Conservation (phyloP, 2,329 filamentous ascomycete species). For the Ascochyta clinopodiicola region DNA sequence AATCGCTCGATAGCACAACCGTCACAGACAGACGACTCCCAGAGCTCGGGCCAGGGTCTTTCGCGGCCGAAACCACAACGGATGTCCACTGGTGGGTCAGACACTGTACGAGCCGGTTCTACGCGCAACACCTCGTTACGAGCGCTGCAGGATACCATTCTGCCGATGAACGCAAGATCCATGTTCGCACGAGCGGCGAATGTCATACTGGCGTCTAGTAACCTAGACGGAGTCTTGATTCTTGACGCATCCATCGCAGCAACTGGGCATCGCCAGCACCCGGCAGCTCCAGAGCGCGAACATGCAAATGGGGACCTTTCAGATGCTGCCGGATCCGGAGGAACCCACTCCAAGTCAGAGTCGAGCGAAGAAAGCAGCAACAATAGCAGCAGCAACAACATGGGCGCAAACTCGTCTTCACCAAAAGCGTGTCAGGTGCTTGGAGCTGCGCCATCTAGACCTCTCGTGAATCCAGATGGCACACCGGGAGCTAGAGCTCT, state of each 20-base stretch:
- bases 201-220: conserved; percentile 41
- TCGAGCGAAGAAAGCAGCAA: conserved; percentile 28
- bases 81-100: conserved; percentile 1
- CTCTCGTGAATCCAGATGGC: neutral
- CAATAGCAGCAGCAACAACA: conserved; percentile 2
- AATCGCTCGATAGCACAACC: neutral
- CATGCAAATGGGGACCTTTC: neutral
- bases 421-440: conserved; percentile 35
- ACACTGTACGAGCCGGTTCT: conserved; percentile 10
- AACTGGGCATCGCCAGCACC: conserved; percentile 20
- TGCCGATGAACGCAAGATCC: conserved; percentile 35
- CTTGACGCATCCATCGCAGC: conserved; percentile 43
- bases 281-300: conserved; percentile 11
- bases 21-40: conserved; percentile 5
- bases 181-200: conserved; percentile 46
- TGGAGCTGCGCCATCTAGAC: conserved; percentile 24
- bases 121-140: conserved; percentile 23
- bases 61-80: neutral
- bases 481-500: conserved; percentile 13
- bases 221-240: conserved; percentile 44
- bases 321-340: conserved; percentile 15
- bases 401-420: neutral
- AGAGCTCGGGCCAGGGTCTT: neutral
- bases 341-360: conserved; percentile 17
- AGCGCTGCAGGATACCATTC: conserved; percentile 36